Evolutionary conservation across 345 rosid species (phyloP).

Genomic region (Cardamine resedifolia): DNA sequence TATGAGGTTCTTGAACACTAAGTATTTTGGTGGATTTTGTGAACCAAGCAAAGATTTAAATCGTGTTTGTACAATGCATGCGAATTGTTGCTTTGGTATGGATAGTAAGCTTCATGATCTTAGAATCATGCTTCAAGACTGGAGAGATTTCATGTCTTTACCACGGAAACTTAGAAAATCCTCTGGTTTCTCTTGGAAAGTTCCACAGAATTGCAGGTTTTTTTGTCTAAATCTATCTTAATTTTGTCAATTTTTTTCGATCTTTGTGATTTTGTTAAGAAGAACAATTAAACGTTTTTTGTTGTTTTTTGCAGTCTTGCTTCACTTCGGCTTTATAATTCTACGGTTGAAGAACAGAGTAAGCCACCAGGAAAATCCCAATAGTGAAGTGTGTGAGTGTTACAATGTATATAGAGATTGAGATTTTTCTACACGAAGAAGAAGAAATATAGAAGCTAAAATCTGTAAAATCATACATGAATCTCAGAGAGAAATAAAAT

Average conservation of each 20-base stretch:
- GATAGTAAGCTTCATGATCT: constrained; percentile 78
- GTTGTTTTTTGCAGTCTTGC: constrained; percentile 46
- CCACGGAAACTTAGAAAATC: constrained; percentile 53
- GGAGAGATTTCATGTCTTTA: constrained; percentile 60
- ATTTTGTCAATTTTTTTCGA: neutral
- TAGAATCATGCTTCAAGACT: constrained; percentile 74
- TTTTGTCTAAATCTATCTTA: neutral
- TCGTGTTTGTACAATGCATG: constrained; percentile 81
- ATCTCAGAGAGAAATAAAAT: constrained; percentile 6
- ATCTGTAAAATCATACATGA: constrained; percentile 1
- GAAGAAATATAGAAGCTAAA: constrained; percentile 4
- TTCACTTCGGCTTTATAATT: constrained; percentile 40
- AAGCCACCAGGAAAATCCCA: constrained; percentile 21
- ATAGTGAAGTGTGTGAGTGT: constrained; percentile 27
- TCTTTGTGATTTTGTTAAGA: constrained; percentile 1
- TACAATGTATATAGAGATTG: constrained; percentile 23
- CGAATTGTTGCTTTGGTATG: constrained; percentile 83
- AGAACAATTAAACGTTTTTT: neutral
- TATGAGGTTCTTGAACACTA: constrained; percentile 73
- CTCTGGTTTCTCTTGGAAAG: constrained; percentile 55
- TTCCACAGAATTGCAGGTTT: constrained; percentile 87
- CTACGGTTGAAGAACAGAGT: constrained; percentile 19
- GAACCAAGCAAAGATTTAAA: constrained; percentile 80
- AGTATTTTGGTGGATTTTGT: constrained; percentile 81
- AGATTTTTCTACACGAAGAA: neutral